Base-by-base conservation (phyloP, 495 filamentous ascomycete species). In the Amorphotheca resinae region DNA sequence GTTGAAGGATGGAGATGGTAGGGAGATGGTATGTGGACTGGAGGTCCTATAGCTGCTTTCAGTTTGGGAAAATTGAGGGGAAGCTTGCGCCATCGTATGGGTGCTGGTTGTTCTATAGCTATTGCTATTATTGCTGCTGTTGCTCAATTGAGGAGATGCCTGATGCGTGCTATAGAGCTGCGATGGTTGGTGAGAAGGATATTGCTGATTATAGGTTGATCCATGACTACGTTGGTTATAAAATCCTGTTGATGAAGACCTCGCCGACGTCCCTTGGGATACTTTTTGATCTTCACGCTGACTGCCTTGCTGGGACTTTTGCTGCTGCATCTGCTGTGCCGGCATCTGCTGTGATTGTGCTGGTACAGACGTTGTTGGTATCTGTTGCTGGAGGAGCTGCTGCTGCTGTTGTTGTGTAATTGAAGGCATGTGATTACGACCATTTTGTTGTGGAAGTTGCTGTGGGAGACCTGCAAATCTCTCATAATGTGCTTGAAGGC, bases 401-500 rank as follows among this genome's bases (percentile, higher is more conserved):
- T 59, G 54, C 15, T 57, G 41, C 41, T 59, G 54, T n/a, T 57
- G 41, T 30, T 20, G 38, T 53, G 57, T 15, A 43, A 15, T 35
- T 53, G 57, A 44, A 9, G 49, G 49, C 14, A 42, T 50, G 20
- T 56, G 30, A 30, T 44, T 53, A 12, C 44, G 38, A 11, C 50
- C 46, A 36, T 54, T 54, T 33, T 46, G 45, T 36, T 56, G 53
- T 16, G 52, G 45, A 12, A 22, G 18, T 15, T 37, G 32, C 32
- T 53, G 41, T 33, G 45, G 46, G 15, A 61, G 51, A n/a, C 49
- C 49, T 22, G 58, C 53, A 51, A 66, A 66, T 33, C 57, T 56
- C 15, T 64, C 63, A 37, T 55, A 63, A 38, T 64, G 63, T 14
- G 61, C 60, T 33, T 66, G 61, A n/a, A 66, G 45, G n/a, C 63